These are phyloP conservation scores for Rutstroemia sp. DNA, from an alignment of 2,329 filamentous ascomycete species.

Conservation along the genomic window DNA sequence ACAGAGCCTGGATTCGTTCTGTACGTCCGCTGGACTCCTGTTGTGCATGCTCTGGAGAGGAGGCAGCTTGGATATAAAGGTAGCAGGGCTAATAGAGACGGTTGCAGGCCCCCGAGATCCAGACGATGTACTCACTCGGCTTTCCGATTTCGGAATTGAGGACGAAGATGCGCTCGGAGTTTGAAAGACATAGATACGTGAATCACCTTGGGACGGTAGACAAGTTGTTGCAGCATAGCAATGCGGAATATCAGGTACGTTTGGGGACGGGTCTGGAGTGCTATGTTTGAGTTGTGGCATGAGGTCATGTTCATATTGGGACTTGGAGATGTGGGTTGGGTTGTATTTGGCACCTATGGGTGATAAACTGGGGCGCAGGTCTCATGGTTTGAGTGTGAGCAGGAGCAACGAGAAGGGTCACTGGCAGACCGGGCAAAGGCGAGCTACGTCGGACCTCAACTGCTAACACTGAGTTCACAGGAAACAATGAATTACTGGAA, in stretches of 20 bases:
- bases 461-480: constrained; percentile 39
- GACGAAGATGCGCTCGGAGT: constrained; percentile 92
- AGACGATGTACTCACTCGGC: constrained; percentile 92
- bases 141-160: constrained; percentile 81
- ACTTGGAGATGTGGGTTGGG: background rate
- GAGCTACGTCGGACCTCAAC: too few species aligned
- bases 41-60: too few species aligned
- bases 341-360: background rate
- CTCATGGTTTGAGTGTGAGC: too few species aligned
- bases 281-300: background rate
- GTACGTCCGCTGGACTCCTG: constrained; percentile 47
- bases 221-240: constrained; percentile 82
- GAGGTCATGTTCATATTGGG: background rate
- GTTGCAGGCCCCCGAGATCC: constrained; percentile 83
- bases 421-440: too few species aligned
- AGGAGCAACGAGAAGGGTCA: too few species aligned
- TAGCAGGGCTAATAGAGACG: background rate
- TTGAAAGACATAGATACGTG: constrained; percentile 90
- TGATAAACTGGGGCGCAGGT: too few species aligned
- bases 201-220: constrained; percentile 84
- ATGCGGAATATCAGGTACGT: constrained; percentile 85
- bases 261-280: constrained; percentile 5
- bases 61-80: background rate
- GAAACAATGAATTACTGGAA: constrained; percentile 99
- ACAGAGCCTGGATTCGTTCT: constrained; percentile 92